A percentile compares a stretch with the other conserved stretches of the same genome.
Evolutionary conservation across 208 protist genomes (phyloP).

Genomic region (Leishmania turanica): DNA sequence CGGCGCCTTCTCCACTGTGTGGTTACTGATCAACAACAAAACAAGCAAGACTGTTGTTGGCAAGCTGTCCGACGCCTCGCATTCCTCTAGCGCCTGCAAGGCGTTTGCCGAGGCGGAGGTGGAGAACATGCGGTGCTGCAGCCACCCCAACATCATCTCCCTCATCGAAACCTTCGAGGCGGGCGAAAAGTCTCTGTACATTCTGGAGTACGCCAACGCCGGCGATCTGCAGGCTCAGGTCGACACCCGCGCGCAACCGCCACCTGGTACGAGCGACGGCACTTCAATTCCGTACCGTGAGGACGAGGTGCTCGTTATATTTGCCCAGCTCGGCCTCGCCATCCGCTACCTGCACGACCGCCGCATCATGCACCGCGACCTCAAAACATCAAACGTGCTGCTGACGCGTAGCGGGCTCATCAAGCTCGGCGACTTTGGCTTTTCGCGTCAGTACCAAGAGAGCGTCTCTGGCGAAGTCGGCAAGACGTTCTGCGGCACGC

Average conservation of each 20-base stretch:
- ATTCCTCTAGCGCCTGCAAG: constrained; percentile 39
- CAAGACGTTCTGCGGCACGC: constrained; percentile 73
- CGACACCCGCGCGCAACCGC: constrained; percentile 37
- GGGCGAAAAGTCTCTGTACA: constrained; percentile 45
- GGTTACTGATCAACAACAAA: constrained; percentile 57
- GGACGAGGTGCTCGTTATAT: constrained; percentile 67
- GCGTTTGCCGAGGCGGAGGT: constrained; percentile 55
- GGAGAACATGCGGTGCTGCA: constrained; percentile 52
- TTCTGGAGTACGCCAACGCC: constrained; percentile 82
- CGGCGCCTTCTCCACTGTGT: constrained; percentile 68
- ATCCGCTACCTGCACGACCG: constrained; percentile 80
- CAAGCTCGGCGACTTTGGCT: constrained; percentile 91
- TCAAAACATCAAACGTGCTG: constrained; percentile 84
- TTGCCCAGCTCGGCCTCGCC: constrained; percentile 71
- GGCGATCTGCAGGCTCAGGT: constrained; percentile 77
- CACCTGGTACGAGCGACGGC: constrained; percentile 16
- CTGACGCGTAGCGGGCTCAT: constrained; percentile 64
- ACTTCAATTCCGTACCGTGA: constrained; percentile 42
- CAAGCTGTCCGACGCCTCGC: constrained; percentile 51
- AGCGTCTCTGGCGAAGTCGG: constrained; percentile 55
- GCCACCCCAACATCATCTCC: constrained; percentile 75
- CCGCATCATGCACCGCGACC: constrained; percentile 83
- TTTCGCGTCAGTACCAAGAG: constrained; percentile 59
- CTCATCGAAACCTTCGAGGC: constrained; percentile 54
- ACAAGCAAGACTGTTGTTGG: constrained; percentile 55